Base-by-base conservation (phyloP, 768 basidiomycete species). In the Rhodotorula babjevae region DNA sequence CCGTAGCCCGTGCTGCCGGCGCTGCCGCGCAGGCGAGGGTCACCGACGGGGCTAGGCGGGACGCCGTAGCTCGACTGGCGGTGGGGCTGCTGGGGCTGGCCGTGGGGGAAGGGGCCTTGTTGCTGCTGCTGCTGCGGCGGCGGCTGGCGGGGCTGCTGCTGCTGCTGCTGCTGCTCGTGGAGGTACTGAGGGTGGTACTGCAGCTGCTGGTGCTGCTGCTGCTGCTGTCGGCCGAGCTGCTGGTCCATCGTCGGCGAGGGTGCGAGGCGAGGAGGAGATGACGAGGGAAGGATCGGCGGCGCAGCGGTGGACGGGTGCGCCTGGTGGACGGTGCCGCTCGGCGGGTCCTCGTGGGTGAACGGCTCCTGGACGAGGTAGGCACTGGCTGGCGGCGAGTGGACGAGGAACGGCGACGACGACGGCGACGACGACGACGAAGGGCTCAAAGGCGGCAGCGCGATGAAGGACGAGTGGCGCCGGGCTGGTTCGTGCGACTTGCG, bases 31-130 rank as follows among this genome's bases (percentile, higher is more conserved):
- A 56, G 18, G 55, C 55, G 55, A n/a, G 55, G 55, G 55, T 56
- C 55, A 15, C 8, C 8, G 15, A n/a, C 29, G 29, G n/a, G n/a
- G 55, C n/a, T 44, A 5, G 27, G 27, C 11, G 53, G 53, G 15
- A 55, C 27, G n/a, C 53, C 53, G n/a, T 55, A 55, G n/a, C 53
- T 55, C 53, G 53, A 55, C 14, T 55, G 53, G 53, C 53, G 53
- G n/a, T 55, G 53, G n/a, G n/a, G 53, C 27, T 55, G 53, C 27
- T 55, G 53, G 3, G 27, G n/a, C 14, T 55, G 53, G 14, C n/a
- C 44, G 27, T 10, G 53, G 23, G 27, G 53, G 27, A 16, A 25
- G 53, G n/a, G 6, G 29, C 53, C 50, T 8, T 25, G 29, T 12
- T 55, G 53, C 12, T 29, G 52, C 52, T 10, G 52, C 23, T 53